Conservation (phyloP, 768 basidiomycete genomes). For the Xerocomellus amylosporus region DNA sequence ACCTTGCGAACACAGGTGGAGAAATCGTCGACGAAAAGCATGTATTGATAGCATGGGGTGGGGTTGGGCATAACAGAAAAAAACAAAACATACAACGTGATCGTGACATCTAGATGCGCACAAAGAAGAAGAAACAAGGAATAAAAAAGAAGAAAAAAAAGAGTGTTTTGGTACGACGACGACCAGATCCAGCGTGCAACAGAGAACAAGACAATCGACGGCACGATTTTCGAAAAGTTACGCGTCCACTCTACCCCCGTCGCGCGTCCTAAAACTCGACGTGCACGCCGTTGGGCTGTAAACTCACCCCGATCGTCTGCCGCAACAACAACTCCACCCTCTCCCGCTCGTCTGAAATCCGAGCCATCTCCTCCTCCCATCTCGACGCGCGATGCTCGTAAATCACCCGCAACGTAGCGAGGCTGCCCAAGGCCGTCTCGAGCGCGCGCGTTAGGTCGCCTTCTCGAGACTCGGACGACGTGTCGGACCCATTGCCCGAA, state of each 20-base stretch:
- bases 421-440: slow-evolving; percentile 64
- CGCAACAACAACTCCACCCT: slow-evolving; percentile 60
- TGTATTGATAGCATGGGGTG: neutral
- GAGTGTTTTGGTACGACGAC: neutral
- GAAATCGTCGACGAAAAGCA: neutral
- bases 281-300: slow-evolving; percentile 22
- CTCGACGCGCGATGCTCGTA: slow-evolving; percentile 68
- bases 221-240: no score
- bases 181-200: neutral
- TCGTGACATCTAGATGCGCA: neutral
- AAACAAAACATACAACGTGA: slow-evolving; percentile 2
- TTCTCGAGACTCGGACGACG: slow-evolving; percentile 50
- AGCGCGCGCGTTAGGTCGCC: slow-evolving; percentile 67
- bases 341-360: slow-evolving; percentile 64
- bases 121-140: neutral
- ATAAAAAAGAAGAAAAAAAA: neutral
- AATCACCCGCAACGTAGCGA: slow-evolving; percentile 58
- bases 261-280: neutral
- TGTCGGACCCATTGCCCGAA: slow-evolving; percentile 55
- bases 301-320: slow-evolving; percentile 56
- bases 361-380: slow-evolving; percentile 68
- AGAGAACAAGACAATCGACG: no score
- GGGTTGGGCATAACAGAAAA: neutral
- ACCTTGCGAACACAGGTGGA: no score
- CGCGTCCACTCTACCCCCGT: no score